Conservation (phyloP, 257 asterid species). For the Anisodus acutangulus region DNA sequence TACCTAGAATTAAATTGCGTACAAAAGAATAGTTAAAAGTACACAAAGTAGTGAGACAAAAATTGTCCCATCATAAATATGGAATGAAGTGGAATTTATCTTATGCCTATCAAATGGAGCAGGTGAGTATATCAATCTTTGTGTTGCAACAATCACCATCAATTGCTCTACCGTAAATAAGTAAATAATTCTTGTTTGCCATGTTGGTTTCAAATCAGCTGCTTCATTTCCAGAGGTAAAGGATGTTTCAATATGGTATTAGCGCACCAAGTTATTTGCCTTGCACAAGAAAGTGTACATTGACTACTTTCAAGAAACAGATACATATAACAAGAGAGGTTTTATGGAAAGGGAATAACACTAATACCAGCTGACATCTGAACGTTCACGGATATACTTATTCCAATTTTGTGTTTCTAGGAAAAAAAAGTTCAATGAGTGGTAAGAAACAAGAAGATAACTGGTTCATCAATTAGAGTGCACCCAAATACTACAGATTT, state of each 20-base stretch:
- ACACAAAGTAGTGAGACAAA: not conserved
- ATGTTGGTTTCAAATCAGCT: not conserved
- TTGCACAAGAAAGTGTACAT: not conserved
- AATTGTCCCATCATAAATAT: not conserved
- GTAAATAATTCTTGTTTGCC: not conserved
- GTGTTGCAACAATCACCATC: not conserved
- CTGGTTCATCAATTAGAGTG: not conserved
- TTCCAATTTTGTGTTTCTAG: not conserved
- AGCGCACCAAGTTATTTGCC: not conserved
- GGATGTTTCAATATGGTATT: not conserved
- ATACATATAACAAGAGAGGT: not conserved
- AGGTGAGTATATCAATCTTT: not conserved
- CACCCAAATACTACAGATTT: not conserved
- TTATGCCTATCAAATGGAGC: not conserved
- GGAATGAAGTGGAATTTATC: not conserved
- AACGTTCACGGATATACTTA: not conserved
- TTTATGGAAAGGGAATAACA: not conserved
- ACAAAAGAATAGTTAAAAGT: not conserved
- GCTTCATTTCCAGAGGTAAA: not conserved
- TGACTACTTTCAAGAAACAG: constrained; percentile 7
- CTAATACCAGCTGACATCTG: not conserved
- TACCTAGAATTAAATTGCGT: constrained; percentile 46
- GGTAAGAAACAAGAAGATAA: not conserved
- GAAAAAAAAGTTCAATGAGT: not conserved
- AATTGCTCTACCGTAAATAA: constrained; percentile 9